A percentile compares a stretch with the other conserved stretches of the same genome.
Conservation (phyloP, 2,329 filamentous ascomycete species). For the Penicillium paneum region DNA sequence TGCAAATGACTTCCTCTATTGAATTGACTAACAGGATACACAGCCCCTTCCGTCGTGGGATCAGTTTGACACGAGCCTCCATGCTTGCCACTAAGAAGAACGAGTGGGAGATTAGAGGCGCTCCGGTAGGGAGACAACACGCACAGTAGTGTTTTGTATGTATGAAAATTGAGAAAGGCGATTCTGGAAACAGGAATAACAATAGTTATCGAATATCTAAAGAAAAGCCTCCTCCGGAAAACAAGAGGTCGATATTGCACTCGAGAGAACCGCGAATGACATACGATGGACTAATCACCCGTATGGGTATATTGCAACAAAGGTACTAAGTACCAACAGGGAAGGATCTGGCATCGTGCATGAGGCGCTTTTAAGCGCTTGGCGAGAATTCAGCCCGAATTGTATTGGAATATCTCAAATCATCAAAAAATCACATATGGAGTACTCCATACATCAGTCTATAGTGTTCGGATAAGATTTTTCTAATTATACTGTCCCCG, state of each 20-base stretch:
- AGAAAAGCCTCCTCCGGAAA: neutral
- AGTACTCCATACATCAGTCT: neutral
- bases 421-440: neutral
- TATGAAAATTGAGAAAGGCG: neutral
- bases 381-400: slow-evolving; percentile 1
- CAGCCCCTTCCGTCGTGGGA: slow-evolving; percentile 2
- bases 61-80: slow-evolving; percentile 15
- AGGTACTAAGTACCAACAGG: neutral
- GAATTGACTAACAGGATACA: neutral
- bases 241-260: slow-evolving; percentile 6
- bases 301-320: neutral
- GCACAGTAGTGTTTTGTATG: slow-evolving; percentile 4
- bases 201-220: neutral
- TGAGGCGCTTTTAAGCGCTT: slow-evolving; percentile 18
- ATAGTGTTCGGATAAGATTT: neutral
- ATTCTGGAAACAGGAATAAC: neutral
- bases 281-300: neutral
- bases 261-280: slow-evolving; percentile 12
- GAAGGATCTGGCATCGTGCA: slow-evolving; percentile 17
- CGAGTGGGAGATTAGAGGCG: neutral
- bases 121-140: slow-evolving; percentile 2
- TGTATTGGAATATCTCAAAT: slow-evolving; percentile 2
- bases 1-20: neutral
- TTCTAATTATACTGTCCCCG: neutral
- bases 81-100: slow-evolving; percentile 10